A percentile compares a stretch with the other conserved stretches of the same genome.
Evolutionary conservation across 495 filamentous ascomycete genomes (phyloP).

Genomic region (Penicillium chermesinum): DNA sequence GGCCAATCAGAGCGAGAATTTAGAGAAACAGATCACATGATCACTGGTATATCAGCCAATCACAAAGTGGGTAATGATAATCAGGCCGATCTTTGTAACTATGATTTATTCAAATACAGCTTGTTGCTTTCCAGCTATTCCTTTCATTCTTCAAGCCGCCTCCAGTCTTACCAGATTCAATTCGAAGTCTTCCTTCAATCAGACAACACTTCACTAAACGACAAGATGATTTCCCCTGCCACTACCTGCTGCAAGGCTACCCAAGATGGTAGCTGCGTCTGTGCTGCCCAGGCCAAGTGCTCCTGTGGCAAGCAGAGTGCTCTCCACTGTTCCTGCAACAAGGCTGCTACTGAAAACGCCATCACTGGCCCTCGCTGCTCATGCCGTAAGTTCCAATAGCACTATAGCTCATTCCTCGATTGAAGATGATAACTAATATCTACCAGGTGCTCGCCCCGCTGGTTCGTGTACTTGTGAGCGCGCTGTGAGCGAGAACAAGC

Average conservation of each 20-base stretch:
- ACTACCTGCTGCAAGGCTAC: slow-evolving; percentile 61
- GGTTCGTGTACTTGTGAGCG: slow-evolving; percentile 81
- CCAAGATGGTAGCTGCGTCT: slow-evolving; percentile 50
- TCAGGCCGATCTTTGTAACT: slow-evolving; percentile 10
- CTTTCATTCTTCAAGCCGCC: background rate
- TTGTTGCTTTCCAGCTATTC: slow-evolving; percentile 1
- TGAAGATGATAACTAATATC: slow-evolving; percentile 6
- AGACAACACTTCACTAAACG: slow-evolving; percentile 2
- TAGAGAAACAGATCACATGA: slow-evolving; percentile 9
- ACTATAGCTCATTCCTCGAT: slow-evolving; percentile 6
- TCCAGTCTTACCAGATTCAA: slow-evolving; percentile 7
- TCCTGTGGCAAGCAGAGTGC: slow-evolving; percentile 85
- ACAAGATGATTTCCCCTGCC: slow-evolving; percentile 48
- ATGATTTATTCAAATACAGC: slow-evolving; percentile 22
- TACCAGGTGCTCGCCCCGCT: slow-evolving; percentile 59
- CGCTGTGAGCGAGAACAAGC: slow-evolving; percentile 63
- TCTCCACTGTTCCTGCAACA: slow-evolving; percentile 80
- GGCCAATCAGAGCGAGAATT: slow-evolving; percentile 13
- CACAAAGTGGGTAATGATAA: slow-evolving; percentile 25
- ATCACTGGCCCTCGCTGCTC: slow-evolving; percentile 73
- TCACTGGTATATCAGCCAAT: slow-evolving; percentile 15
- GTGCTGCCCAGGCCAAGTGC: slow-evolving; percentile 64
- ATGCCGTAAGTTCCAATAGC: slow-evolving; percentile 61
- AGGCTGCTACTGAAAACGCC: slow-evolving; percentile 69
- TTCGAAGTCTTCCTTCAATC: background rate